Evolutionary conservation across 106 monocot species (phyloP).

Genomic region (Hemerocallis citrina): DNA sequence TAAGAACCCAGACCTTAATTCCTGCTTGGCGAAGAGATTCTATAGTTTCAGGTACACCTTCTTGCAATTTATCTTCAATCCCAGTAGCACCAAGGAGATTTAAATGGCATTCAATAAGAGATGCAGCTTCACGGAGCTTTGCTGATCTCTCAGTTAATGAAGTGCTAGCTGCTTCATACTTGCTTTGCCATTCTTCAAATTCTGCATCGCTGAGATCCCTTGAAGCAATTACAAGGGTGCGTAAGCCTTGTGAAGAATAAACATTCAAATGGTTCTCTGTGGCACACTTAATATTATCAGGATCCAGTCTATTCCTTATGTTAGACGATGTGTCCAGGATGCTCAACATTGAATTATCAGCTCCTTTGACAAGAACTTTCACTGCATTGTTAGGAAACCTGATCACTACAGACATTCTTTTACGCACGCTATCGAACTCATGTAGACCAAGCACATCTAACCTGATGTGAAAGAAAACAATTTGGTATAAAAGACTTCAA

Average conservation of each 20-base stretch:
- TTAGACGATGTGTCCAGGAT: conserved; percentile 29
- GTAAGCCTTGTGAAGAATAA: conserved; percentile 76
- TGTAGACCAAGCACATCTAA: conserved; percentile 96
- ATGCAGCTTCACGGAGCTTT: conserved; percentile 82
- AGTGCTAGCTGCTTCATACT: conserved; percentile 93
- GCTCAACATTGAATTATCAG: conserved; percentile 86
- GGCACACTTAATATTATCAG: conserved; percentile 30
- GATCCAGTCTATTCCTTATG: not conserved
- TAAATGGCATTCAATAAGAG: conserved; percentile 69
- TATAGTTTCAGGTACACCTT: conserved; percentile 96
- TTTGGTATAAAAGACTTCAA: conserved; percentile 7
- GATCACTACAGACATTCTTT: conserved; percentile 98
- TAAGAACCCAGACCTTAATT: conserved; percentile 97
- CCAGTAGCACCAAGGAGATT: conserved; percentile 90
- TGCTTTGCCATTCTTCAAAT: conserved; percentile 75
- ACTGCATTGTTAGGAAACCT: conserved; percentile 74
- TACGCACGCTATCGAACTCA: conserved; percentile 95
- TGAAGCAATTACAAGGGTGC: conserved; percentile 79
- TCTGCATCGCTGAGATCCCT: conserved; percentile 63
- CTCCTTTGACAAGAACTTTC: conserved; percentile 93
- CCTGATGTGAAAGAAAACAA: conserved; percentile 41
- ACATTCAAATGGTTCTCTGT: conserved; percentile 62
- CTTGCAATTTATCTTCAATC: conserved; percentile 97
- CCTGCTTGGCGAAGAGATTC: conserved; percentile 95
- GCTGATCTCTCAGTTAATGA: conserved; percentile 66